Percentiles rank a stretch among this genome's conserved stretches.
Conservation (phyloP, 306 rosid genomes). For the Citrullus mucosospermus region DNA sequence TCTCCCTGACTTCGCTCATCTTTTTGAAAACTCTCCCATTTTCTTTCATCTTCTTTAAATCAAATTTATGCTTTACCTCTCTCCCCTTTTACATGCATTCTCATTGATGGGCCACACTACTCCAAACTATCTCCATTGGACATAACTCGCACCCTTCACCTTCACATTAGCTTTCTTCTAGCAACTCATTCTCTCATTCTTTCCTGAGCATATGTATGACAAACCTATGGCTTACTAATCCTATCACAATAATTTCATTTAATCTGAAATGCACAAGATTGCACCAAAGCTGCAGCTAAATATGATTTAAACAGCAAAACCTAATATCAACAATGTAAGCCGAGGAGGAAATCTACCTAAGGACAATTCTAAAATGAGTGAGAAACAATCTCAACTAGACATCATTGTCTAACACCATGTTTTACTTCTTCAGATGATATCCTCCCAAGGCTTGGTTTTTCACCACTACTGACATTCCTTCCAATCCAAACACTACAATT, state of each 20-base stretch:
- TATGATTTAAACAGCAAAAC: background rate
- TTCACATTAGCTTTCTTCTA: background rate
- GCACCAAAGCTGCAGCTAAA: background rate
- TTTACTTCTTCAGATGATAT: background rate
- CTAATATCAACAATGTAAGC: background rate
- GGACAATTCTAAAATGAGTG: background rate
- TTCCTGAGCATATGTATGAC: background rate
- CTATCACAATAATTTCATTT: background rate
- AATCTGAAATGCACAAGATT: background rate
- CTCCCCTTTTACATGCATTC: background rate
- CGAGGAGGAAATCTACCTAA: background rate
- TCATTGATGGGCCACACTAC: background rate
- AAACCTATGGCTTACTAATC: background rate
- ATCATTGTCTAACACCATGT: background rate
- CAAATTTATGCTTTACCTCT: background rate
- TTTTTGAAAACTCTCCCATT: background rate
- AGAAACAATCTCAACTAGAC: background rate
- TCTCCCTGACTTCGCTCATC: background rate
- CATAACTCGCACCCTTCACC: background rate
- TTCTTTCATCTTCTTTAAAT: background rate
- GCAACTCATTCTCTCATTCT: background rate
- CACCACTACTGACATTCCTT: background rate
- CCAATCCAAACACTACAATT: background rate
- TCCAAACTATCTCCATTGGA: background rate
- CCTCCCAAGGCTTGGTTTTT: background rate